Percentiles rank a stretch among this genome's conserved stretches.
Conservation (phyloP, 78 protist species). For the Creolimax fragrantissima region DNA sequence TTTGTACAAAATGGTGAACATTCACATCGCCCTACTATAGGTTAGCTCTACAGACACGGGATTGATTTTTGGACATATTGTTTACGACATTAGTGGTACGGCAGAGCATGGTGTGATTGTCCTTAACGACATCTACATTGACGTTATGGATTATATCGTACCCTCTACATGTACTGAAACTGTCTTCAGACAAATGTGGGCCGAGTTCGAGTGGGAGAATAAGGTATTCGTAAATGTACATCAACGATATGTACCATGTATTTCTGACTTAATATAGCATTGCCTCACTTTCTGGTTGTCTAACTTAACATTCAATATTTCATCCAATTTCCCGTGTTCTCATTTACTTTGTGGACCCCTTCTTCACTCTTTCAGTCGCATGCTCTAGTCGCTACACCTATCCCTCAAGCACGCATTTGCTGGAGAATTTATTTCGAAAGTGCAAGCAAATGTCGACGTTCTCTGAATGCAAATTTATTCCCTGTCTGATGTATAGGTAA, state of each 20-base stretch:
- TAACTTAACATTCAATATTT: neutral
- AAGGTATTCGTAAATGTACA: conserved; percentile 51
- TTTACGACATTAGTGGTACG: conserved; percentile 60
- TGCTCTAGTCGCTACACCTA: too few relatives aligned
- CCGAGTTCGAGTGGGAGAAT: conserved; percentile 97
- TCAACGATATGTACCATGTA: conserved; percentile 19
- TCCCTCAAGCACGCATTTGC: too few relatives aligned
- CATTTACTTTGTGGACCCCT: too few relatives aligned
- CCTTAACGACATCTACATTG: conserved; percentile 87
- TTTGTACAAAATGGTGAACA: too few relatives aligned
- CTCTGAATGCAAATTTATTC: too few relatives aligned
- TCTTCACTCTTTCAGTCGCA: too few relatives aligned
- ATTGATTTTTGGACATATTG: conserved; percentile 83
- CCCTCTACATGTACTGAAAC: conserved; percentile 72
- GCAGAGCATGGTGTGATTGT: conserved; percentile 69
- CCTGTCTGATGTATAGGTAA: too few relatives aligned
- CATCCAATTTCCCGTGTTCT: too few relatives aligned
- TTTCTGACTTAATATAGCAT: neutral
- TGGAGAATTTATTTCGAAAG: too few relatives aligned
- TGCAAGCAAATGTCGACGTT: too few relatives aligned
- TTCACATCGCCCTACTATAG: too few relatives aligned
- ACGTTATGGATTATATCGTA: conserved; percentile 90
- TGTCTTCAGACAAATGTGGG: conserved; percentile 88
- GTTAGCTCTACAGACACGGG: conserved; percentile 90
- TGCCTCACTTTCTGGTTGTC: neutral